Evolutionary conservation across 2,329 filamentous ascomycete species (phyloP), one percentile per base, ranked within the genome.

Genomic region (Rutstroemia sp.): DNA sequence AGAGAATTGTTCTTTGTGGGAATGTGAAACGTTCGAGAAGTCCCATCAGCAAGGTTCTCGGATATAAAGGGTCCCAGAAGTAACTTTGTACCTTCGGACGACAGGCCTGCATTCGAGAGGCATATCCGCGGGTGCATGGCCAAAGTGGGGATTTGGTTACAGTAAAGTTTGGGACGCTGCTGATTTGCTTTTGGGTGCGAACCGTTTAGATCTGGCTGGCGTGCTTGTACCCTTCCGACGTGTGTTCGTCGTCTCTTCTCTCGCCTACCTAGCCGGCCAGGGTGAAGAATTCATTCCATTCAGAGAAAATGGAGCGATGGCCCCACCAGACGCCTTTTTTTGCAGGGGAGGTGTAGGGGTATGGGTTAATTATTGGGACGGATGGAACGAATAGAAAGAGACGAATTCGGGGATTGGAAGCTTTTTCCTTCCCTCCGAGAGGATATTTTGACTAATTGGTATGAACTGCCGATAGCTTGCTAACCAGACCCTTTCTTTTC

Each of bases 11-110:
- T 47, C 44, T 47, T 12, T 47, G 30, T 34, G 30, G 44, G 44
- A 23, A 21, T 27, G 21, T 64, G 64, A 67, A 67, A 67, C 65
- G 51, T 67, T 67, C 65, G 60, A 58, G 65, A 67, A 67, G 65
- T 51, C 53, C 64, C 61, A 57, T 63, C 59, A 59, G 56, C 63
- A 63, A 57, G 62, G 60, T 59, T 58, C 49, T 36, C 57, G 62
- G 58, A 57, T 57, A 47, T 47, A 47, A 47, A 44, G 17, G 40
- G 30, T 34, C 40, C 40, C 17, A 44, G 40, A 44, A 5, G 40
- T 34, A 10, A 12, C 30, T 34, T 34, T 6, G 30, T 44, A 44
- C 12, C 21, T 12, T 44, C 40, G 40, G 40, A 44, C 17, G 40
- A 44, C 40, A 7, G 9, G 40, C n/a, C 21, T n/a, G n/a, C 40